Evolutionary conservation across 192 early-diverging fungal species (phyloP).

Genomic region (Backusella westeae): DNA sequence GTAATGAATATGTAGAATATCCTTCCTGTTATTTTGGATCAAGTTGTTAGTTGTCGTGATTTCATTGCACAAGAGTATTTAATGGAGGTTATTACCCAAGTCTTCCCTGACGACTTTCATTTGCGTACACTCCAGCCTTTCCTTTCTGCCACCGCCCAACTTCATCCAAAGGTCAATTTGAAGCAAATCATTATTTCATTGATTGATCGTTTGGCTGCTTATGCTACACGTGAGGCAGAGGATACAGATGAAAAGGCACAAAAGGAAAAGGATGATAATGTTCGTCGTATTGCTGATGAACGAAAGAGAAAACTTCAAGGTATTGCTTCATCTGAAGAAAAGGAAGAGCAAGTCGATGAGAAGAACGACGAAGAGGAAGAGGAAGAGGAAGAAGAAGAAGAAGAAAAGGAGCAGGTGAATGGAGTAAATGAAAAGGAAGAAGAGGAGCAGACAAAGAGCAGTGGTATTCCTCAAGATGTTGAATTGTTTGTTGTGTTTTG

Average conservation of each 20-base stretch:
- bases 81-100: constrained; percentile 99
- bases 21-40: constrained; percentile 89
- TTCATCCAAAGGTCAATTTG: constrained; percentile 92
- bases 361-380: constrained; percentile 21
- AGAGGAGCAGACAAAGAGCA: constrained; percentile 41
- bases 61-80: constrained; percentile 99
- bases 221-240: constrained; percentile 78
- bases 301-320: constrained; percentile 1
- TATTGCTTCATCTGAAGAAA: constrained; percentile 30
- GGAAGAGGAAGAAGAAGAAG: constrained; percentile 43
- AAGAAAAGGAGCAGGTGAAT: constrained; percentile 14
- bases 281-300: constrained; percentile 11
- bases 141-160: constrained; percentile 85
- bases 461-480: constrained; percentile 85
- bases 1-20: constrained; percentile 51
- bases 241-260: constrained; percentile 46
- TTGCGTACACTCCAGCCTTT: constrained; percentile 86
- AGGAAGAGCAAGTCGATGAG: constrained; percentile 29
- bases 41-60: constrained; percentile 96
- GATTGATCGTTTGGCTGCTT: constrained; percentile 91
- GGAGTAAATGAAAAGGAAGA: constrained; percentile 11
- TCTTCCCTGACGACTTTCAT: constrained; percentile 97
- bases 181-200: constrained; percentile 96
- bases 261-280: constrained; percentile 9
- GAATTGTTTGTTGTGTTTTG: constrained; percentile 97